A percentile compares a stretch with the other conserved stretches of the same genome.
Conservation (phyloP, 2,329 filamentous ascomycete species). For the Ophiostoma novo-ulmi region DNA sequence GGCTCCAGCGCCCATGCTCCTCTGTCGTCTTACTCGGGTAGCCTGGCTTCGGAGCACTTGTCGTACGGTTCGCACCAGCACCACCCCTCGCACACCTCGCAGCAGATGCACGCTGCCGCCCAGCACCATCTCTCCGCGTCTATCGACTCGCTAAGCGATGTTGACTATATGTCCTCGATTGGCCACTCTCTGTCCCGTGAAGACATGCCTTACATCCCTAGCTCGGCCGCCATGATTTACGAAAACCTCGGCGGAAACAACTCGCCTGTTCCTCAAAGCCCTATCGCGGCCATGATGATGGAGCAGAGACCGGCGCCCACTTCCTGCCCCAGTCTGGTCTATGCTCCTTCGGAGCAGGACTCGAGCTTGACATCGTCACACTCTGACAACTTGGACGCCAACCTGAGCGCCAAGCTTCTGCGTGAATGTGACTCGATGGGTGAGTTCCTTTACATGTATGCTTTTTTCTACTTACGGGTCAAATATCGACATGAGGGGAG, state of each 20-base stretch:
- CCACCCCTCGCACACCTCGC: constrained; percentile 10
- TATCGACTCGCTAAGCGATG: constrained; percentile 56
- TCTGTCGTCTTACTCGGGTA: constrained; percentile 24
- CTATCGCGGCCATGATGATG: constrained; percentile 51
- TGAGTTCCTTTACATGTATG: constrained; percentile 39
- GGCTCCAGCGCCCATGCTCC: constrained; percentile 7
- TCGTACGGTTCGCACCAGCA: constrained; percentile 3
- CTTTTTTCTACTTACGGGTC: constrained; percentile 26
- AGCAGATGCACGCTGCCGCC: constrained; percentile 14
- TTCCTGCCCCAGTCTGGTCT: constrained; percentile 57
- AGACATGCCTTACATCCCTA: constrained; percentile 52
- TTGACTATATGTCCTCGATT: constrained; percentile 56
- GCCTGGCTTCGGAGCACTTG: constrained; percentile 21
- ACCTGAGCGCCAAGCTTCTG: constrained; percentile 49
- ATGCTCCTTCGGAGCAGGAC: constrained; percentile 55
- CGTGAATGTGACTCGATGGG: constrained; percentile 53
- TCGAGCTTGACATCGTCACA: constrained; percentile 55
- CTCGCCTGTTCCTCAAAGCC: constrained; percentile 46
- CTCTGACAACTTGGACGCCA: constrained; percentile 48
- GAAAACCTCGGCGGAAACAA: constrained; percentile 36
- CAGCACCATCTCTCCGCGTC: constrained; percentile 45
- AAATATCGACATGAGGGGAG: constrained; percentile 3
- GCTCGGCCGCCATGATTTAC: constrained; percentile 50
- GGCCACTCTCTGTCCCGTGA: constrained; percentile 51
- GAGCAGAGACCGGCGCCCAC: constrained; percentile 52